Evolutionary conservation across 2,329 filamentous ascomycete species (phyloP).

Genomic region (Aspergillus chevalieri): DNA sequence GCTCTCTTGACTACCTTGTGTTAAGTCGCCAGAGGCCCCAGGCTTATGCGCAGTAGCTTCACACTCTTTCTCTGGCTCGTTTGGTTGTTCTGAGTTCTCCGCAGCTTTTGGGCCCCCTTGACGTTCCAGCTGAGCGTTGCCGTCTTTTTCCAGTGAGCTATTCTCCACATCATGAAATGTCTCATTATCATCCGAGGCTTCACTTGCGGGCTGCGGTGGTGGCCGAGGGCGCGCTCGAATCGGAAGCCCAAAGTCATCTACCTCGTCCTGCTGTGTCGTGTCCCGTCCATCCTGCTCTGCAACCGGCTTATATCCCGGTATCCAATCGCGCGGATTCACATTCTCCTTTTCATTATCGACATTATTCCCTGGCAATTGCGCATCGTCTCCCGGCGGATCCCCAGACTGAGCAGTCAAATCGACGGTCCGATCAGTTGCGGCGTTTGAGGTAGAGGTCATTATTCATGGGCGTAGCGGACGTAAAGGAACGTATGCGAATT

Average conservation of each 20-base stretch:
- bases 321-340: conserved; percentile 4
- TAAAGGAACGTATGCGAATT: not conserved
- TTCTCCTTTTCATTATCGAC: conserved; percentile 11
- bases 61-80: not conserved
- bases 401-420: conserved; percentile 14
- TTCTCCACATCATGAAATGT: conserved; percentile 17
- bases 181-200: conserved; percentile 11
- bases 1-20: not conserved
- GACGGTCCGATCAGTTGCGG: conserved; percentile 21
- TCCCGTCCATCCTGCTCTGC: conserved; percentile 3
- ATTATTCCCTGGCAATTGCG: not conserved
- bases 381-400: not conserved
- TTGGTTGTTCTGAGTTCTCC: not conserved
- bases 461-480: conserved; percentile 15
- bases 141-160: not conserved
- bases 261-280: conserved; percentile 9
- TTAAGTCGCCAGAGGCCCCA: conserved; percentile 2
- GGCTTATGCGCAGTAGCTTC: not conserved
- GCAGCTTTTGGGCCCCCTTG: not conserved
- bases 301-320: not conserved
- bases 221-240: conserved; percentile 22
- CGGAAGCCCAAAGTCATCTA: conserved; percentile 37
- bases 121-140: not conserved
- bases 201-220: conserved; percentile 8
- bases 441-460: conserved; percentile 26